These are phyloP conservation scores for Litchi chinensis DNA, from an alignment of 345 rosid species.

Conservation along the genomic window DNA sequence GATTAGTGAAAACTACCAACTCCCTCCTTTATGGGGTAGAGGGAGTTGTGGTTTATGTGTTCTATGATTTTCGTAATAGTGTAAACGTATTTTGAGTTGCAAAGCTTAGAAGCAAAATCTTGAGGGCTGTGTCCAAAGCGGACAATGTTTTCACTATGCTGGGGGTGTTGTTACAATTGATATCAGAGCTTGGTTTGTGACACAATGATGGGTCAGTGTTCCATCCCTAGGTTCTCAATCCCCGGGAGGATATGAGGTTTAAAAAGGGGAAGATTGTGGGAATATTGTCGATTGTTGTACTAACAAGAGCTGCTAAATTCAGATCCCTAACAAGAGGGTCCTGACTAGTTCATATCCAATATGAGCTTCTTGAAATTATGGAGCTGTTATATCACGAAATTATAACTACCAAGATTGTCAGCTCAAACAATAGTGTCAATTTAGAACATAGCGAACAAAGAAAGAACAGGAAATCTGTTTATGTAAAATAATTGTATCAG, in stretches of 20 bases:
- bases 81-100: not conserved
- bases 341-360: not conserved
- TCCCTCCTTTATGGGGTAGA: not conserved
- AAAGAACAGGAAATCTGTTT: not conserved
- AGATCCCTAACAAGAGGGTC: not conserved
- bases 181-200: not conserved
- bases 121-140: not conserved
- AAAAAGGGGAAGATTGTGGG: not conserved
- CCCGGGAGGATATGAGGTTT: not conserved
- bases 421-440: not conserved
- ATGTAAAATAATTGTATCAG: too few species aligned
- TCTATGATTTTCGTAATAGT: too few species aligned
- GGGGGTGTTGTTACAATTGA: not conserved
- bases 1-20: not conserved
- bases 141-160: not conserved
- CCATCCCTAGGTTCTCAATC: not conserved
- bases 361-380: not conserved
- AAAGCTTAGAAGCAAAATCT: not conserved
- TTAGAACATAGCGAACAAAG: not conserved
- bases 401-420: not conserved
- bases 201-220: not conserved
- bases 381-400: not conserved
- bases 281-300: not conserved
- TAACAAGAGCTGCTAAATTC: not conserved
- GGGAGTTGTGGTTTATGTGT: not conserved